phyloP scores from a whole-genome alignment of 257 asterid species.

The Coffea canephora region DNA sequence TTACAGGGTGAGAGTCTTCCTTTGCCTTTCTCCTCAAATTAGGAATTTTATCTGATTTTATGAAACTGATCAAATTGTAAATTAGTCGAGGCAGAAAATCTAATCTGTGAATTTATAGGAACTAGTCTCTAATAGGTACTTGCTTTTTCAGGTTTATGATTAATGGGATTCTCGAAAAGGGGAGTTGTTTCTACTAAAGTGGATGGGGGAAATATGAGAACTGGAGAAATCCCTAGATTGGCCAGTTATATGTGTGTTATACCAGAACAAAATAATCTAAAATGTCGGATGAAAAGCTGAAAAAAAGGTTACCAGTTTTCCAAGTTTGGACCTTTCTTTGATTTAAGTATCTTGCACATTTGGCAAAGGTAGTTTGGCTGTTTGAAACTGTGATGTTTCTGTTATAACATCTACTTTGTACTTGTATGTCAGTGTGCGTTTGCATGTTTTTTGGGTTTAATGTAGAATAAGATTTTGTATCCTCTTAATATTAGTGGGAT shows the following conservation, averaged over 20 bases:
- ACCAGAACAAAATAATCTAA: neutral
- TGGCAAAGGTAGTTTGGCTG: neutral
- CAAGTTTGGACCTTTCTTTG: neutral
- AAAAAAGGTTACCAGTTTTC: neutral
- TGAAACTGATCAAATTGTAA: neutral
- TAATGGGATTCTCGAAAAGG: neutral
- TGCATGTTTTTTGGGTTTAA: neutral
- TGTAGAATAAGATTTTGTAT: neutral
- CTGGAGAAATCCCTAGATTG: neutral
- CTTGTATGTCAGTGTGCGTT: neutral
- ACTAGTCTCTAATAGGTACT: neutral
- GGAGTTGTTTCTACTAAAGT: neutral
- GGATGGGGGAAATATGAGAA: neutral
- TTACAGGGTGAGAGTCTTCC: constrained; percentile 29
- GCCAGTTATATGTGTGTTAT: neutral
- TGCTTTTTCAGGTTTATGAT: neutral
- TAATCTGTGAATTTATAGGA: too few species aligned
- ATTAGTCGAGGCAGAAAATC: too few species aligned
- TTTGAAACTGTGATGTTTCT: neutral
- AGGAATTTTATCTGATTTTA: neutral
- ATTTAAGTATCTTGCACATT: neutral
- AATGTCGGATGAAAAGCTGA: neutral
- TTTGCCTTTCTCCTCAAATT: neutral
- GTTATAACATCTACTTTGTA: neutral
- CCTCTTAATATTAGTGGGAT: neutral